Percentiles rank a stretch among this genome's conserved stretches.
phyloP scores from a whole-genome alignment of 495 filamentous ascomycete genomes.

The Neurospora africana region DNA sequence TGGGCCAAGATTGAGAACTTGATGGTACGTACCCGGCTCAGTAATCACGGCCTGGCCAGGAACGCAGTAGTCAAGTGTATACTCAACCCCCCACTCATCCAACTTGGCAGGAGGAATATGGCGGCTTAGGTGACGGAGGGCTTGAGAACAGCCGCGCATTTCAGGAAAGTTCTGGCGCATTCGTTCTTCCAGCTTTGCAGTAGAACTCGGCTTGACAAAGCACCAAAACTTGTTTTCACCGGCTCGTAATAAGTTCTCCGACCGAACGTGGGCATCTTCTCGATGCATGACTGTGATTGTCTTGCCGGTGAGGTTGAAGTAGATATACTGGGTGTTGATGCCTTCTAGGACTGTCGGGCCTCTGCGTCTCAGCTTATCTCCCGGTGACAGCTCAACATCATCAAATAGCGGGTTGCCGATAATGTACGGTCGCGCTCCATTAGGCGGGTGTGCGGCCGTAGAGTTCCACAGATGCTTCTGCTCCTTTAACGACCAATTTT shows the following conservation, averaged over 20 bases:
- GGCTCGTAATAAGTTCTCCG: conserved; percentile 23
- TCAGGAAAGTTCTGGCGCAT: conserved; percentile 15
- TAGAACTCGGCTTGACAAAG: conserved; percentile 20
- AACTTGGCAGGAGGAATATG: conserved; percentile 19
- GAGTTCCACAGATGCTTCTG: conserved; percentile 22
- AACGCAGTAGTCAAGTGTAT: conserved; percentile 24
- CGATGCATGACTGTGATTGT: conserved; percentile 26
- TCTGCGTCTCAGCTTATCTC: conserved; percentile 21
- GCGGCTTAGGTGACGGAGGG: conserved; percentile 24
- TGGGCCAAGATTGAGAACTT: conserved; percentile 24
- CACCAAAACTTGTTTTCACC: conserved; percentile 27
- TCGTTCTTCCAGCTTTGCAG: conserved; percentile 14
- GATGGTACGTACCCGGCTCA: conserved; percentile 25
- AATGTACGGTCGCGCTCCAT: conserved; percentile 18
- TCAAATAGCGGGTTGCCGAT: conserved; percentile 26
- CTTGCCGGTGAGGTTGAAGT: conserved; percentile 23
- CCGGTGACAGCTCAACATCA: conserved; percentile 21
- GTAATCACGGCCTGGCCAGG: conserved; percentile 25
- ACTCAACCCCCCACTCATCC: conserved; percentile 25
- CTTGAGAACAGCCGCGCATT: conserved; percentile 23
- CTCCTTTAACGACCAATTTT: conserved; percentile 15
- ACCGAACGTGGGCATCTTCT: conserved; percentile 25
- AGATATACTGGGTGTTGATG: conserved; percentile 26
- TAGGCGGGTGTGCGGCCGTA: conserved; percentile 16
- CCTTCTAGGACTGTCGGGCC: conserved; percentile 18